Conservation (phyloP, 1,139 yeast genomes). For the Scheffersomyces parashehatae region DNA sequence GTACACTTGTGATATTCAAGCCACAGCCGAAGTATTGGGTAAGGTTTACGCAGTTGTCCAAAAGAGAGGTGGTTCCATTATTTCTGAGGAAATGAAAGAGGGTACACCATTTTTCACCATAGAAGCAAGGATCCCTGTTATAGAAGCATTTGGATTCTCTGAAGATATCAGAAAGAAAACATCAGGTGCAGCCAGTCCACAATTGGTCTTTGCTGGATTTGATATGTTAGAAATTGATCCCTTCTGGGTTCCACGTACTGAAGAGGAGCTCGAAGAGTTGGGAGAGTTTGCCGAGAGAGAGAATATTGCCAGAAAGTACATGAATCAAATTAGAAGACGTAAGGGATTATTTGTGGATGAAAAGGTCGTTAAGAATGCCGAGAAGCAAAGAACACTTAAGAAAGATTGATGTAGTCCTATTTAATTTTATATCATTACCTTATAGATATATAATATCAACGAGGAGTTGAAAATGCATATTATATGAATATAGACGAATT, state of each 20-base stretch:
- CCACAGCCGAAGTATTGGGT: slow-evolving; percentile 91
- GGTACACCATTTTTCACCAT: slow-evolving; percentile 96
- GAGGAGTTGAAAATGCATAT: too few relatives aligned
- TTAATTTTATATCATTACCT: not conserved
- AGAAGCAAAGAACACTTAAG: slow-evolving; percentile 85
- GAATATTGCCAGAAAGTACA: slow-evolving; percentile 82
- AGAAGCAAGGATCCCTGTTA: slow-evolving; percentile 84
- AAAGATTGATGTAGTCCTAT: slow-evolving; percentile 36
- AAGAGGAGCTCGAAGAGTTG: slow-evolving; percentile 88
- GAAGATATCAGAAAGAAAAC: slow-evolving; percentile 93
- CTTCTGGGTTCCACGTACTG: slow-evolving; percentile 99
- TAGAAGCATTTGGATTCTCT: slow-evolving; percentile 95
- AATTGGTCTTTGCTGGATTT: slow-evolving; percentile 85
- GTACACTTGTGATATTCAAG: slow-evolving; percentile 94
- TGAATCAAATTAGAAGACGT: slow-evolving; percentile 77
- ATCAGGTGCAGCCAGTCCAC: slow-evolving; percentile 97
- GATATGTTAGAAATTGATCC: slow-evolving; percentile 90
- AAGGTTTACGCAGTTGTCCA: slow-evolving; percentile 95
- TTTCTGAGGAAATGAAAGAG: slow-evolving; percentile 94
- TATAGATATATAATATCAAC: too few relatives aligned
- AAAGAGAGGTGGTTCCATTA: slow-evolving; percentile 78
- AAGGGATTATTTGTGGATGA: slow-evolving; percentile 92
- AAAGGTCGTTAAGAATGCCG: slow-evolving; percentile 87
- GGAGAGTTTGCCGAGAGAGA: slow-evolving; percentile 95
- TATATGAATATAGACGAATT: too few relatives aligned